phyloP scores from a whole-genome alignment of 1,284 basidiomycete genomes.

The Rhodofomes roseus region DNA sequence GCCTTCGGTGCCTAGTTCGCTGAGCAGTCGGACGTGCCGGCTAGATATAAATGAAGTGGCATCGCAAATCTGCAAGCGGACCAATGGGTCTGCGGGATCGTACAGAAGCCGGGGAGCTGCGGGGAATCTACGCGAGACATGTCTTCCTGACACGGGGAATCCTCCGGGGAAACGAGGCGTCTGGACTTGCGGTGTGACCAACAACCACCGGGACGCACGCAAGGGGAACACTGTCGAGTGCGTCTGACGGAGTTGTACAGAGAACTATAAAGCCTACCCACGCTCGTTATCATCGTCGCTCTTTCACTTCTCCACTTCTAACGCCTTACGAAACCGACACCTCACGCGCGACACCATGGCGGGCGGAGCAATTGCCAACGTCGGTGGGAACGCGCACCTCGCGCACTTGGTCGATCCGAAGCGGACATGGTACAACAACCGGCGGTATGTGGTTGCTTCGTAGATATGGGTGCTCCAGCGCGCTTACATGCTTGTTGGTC shows the following conservation, averaged over 20 bases:
- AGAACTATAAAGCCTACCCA: constrained; percentile 27
- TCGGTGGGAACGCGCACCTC: constrained; percentile 33
- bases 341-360: constrained; percentile 43
- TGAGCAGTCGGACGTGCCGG: neutral
- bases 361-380: constrained; percentile 37
- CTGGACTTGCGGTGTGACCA: constrained; percentile 17
- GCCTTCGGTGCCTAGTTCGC: neutral
- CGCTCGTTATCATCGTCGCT: constrained; percentile 26
- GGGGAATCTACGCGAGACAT: constrained; percentile 27
- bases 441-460: constrained; percentile 39
- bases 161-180: constrained; percentile 13
- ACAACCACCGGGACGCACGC: constrained; percentile 6
- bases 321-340: constrained; percentile 1
- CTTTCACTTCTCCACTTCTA: constrained; percentile 15
- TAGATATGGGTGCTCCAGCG: neutral
- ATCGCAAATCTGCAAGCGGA: neutral
- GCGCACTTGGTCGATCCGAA: constrained; percentile 58
- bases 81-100: constrained; percentile 2
- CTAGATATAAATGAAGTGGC: neutral
- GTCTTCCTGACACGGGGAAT: constrained; percentile 27
- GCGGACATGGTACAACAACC: constrained; percentile 72
- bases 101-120: constrained; percentile 13
- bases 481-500: neutral
- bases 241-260: constrained; percentile 8
- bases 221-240: neutral